phyloP scores from a whole-genome alignment of 768 basidiomycete genomes.

The Clavulina sp. region DNA sequence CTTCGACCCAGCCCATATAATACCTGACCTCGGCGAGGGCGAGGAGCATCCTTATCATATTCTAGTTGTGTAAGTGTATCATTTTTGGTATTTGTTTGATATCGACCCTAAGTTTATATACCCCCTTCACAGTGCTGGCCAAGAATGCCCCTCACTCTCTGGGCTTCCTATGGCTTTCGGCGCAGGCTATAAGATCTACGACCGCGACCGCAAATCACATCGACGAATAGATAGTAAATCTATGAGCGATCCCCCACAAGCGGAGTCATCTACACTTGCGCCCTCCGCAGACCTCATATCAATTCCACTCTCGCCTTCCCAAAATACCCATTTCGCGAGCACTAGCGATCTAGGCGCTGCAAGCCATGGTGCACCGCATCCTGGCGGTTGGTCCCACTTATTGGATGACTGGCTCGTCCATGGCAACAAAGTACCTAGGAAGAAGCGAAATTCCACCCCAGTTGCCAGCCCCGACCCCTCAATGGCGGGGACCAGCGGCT shows the following conservation, averaged over 20 bases:
- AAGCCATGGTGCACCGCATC: slow-evolving; percentile 1
- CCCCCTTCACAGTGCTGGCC: slow-evolving; percentile 5
- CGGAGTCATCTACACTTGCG: neutral
- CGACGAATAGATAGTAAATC: neutral
- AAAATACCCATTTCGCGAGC: slow-evolving; percentile 1
- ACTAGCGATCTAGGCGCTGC: slow-evolving; percentile 1
- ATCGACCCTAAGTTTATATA: neutral
- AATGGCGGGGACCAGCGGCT: neutral
- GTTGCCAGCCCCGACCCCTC: neutral
- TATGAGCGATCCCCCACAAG: neutral
- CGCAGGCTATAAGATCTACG: slow-evolving; percentile 8
- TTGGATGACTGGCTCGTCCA: slow-evolving; percentile 21
- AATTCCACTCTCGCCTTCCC: neutral
- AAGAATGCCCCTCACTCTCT: slow-evolving; percentile 11
- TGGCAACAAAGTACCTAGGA: slow-evolving; percentile 32
- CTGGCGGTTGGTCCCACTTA: slow-evolving; percentile 9
- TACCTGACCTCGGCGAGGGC: slow-evolving; percentile 7
- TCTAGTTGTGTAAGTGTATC: slow-evolving; percentile 4
- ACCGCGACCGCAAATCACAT: slow-evolving; percentile 5
- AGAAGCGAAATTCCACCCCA: slow-evolving; percentile 26
- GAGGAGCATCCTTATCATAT: slow-evolving; percentile 11
- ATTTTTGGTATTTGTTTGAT: neutral
- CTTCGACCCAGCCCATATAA: neutral
- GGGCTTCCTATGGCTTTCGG: slow-evolving; percentile 6
- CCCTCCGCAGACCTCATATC: neutral